Conservation (phyloP, 768 basidiomycete species). For the Nevesoporus exiguus region DNA sequence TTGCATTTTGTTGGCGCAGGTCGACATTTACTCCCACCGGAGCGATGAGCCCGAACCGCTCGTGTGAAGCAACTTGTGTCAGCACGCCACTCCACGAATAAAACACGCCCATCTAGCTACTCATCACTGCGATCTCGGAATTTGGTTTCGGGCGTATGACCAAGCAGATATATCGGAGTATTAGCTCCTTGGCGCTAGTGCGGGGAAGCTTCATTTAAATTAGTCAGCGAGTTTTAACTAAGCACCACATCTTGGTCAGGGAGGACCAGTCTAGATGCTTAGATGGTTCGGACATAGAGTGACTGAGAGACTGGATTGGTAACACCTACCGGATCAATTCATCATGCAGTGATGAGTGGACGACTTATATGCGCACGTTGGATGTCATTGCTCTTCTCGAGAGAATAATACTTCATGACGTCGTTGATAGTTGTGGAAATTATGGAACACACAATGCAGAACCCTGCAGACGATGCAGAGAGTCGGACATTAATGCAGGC, state of each 20-base stretch:
- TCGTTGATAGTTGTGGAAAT: conserved; percentile 8
- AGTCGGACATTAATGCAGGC: conserved; percentile 20
- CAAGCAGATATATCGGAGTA: conserved; percentile 59
- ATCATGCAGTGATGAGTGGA: conserved; percentile 4
- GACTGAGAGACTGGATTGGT: conserved; percentile 63
- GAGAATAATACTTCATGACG: conserved; percentile 9
- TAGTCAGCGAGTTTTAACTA: conserved; percentile 3
- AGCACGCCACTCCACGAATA: conserved; percentile 2
- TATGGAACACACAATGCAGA: conserved; percentile 49
- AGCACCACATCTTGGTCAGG: not conserved
- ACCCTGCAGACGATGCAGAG: conserved; percentile 54
- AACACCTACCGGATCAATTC: conserved; percentile 45
- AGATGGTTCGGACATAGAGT: conserved; percentile 52
- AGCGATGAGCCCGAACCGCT: conserved; percentile 71
- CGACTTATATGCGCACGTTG: conserved; percentile 48
- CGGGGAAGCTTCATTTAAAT: not conserved
- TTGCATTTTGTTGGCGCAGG: conserved; percentile 46
- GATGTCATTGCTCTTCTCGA: conserved; percentile 67
- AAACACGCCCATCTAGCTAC: conserved; percentile 60
- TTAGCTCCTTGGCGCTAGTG: conserved; percentile 51
- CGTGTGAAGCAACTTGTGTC: not conserved
- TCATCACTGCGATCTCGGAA: conserved; percentile 79
- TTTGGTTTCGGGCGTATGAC: conserved; percentile 65
- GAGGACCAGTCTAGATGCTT: conserved; percentile 35
- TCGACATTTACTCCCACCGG: conserved; percentile 58